These are phyloP conservation scores for Didymella segeticola DNA, from an alignment of 2,329 filamentous ascomycete genomes.

Conservation along the genomic window DNA sequence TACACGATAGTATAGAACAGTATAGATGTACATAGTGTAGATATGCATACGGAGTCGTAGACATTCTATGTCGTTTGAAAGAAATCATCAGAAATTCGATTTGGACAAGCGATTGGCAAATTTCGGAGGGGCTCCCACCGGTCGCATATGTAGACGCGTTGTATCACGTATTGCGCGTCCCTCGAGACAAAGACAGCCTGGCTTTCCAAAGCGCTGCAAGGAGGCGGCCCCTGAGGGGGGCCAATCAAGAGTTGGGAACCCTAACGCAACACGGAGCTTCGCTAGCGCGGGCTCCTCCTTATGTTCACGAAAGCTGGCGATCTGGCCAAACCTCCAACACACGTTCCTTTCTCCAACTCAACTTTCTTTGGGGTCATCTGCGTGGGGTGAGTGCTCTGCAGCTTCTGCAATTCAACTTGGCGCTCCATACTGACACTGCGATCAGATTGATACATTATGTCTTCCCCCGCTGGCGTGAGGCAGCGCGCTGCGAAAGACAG, in stretches of 20 bases:
- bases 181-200: background rate
- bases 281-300: slow-evolving; percentile 18
- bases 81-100: no score
- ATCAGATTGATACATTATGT: slow-evolving; percentile 47
- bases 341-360: slow-evolving; percentile 23
- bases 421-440: slow-evolving; percentile 21
- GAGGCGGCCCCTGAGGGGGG: slow-evolving; percentile 4
- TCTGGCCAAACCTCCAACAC: slow-evolving; percentile 32
- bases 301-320: slow-evolving; percentile 28
- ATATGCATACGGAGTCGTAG: background rate
- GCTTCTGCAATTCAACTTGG: slow-evolving; percentile 1
- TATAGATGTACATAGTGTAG: no score
- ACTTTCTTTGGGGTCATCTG: slow-evolving; percentile 19
- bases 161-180: no score
- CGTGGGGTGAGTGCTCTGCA: slow-evolving; percentile 30
- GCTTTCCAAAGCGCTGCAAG: slow-evolving; percentile 9
- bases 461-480: slow-evolving; percentile 48
- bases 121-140: no score
- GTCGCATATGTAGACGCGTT: no score
- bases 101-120: no score
- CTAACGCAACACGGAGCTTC: slow-evolving; percentile 11
- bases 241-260: slow-evolving; percentile 10
- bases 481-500: slow-evolving; percentile 47
- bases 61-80: no score
- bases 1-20: background rate